A percentile compares a stretch with the other conserved stretches of the same genome.
Evolutionary conservation across 176 grass and related monocot genomes (phyloP).

Genomic region (Chloris gayana): DNA sequence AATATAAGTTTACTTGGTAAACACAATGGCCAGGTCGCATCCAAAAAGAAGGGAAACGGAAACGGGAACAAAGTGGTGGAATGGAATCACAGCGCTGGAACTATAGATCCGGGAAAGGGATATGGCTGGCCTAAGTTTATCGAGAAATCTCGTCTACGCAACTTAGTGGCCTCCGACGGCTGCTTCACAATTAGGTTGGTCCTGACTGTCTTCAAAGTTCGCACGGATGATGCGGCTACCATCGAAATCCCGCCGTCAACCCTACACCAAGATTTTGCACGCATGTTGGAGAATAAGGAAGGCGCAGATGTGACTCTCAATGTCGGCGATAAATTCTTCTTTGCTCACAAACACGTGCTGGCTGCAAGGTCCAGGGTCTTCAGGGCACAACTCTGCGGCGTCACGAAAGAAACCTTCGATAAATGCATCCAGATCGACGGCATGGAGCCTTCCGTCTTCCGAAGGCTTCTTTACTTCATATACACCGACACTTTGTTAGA

Average conservation of each 20-base stretch:
- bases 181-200: neutral
- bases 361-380: neutral
- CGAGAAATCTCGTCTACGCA: neutral
- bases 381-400: neutral
- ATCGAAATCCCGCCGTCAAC: neutral
- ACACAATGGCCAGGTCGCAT: neutral
- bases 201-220: too few species aligned
- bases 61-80: too few species aligned
- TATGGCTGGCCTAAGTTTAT: neutral
- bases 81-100: too few species aligned
- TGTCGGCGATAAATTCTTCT: neutral
- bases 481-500: neutral
- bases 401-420: neutral
- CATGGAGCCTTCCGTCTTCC: constrained; percentile 19
- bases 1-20: neutral
- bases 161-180: neutral
- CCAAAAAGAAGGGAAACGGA: too few species aligned
- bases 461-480: constrained; percentile 32
- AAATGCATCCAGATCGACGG: constrained; percentile 1
- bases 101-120: neutral
- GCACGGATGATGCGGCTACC: too few species aligned
- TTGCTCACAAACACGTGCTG: neutral
- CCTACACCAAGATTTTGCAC: neutral
- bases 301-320: neutral
- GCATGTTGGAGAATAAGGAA: neutral